Conservation (phyloP, 768 basidiomycete genomes). For the Suillus spraguei region DNA sequence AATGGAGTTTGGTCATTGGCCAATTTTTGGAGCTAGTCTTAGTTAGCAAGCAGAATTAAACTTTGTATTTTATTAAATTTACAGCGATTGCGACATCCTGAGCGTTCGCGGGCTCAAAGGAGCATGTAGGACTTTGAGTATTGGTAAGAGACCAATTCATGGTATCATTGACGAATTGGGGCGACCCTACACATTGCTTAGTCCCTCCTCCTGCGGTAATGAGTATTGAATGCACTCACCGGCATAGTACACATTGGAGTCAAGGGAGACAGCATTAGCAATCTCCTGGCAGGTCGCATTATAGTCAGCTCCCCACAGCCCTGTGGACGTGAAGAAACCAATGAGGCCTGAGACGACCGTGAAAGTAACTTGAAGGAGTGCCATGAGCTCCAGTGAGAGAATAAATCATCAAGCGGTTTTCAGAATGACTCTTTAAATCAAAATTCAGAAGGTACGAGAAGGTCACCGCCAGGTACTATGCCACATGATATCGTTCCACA, state of each 20-base stretch:
- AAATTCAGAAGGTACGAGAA: neutral
- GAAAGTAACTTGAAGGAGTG: neutral
- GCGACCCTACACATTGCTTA: conserved; percentile 12
- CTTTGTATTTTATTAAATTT: too few species aligned
- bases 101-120: conserved; percentile 58
- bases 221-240: conserved; percentile 27
- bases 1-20: too few species aligned
- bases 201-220: neutral
- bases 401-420: neutral
- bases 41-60: too few species aligned
- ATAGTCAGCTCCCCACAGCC: neutral
- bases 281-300: conserved; percentile 39
- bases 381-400: neutral
- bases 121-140: conserved; percentile 47
- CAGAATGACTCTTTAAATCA: neutral
- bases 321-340: neutral
- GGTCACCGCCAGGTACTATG: too few species aligned
- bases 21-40: too few species aligned
- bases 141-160: conserved; percentile 56
- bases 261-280: conserved; percentile 38
- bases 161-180: conserved; percentile 43
- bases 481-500: too few species aligned
- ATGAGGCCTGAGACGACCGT: neutral
- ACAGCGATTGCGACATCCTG: conserved; percentile 51
- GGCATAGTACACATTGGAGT: conserved; percentile 48